Percentiles rank a stretch among this genome's conserved stretches.
Conservation (phyloP, 148 eudicot species). For the Arbutus unedo region DNA sequence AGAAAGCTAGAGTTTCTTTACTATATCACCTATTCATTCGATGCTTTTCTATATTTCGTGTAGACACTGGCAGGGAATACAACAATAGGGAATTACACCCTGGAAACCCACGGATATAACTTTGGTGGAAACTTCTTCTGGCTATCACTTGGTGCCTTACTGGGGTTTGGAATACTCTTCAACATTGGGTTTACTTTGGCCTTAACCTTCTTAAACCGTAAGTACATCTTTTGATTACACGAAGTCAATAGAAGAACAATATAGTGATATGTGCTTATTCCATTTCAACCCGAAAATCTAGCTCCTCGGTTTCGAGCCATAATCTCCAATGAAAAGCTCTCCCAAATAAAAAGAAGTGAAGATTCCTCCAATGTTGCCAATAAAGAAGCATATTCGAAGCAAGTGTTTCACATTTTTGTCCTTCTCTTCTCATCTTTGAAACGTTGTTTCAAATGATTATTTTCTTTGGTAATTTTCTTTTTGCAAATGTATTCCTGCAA, state of each 20-base stretch:
- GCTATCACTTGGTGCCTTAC: slow-evolving; percentile 61
- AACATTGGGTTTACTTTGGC: slow-evolving; percentile 56
- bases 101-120: slow-evolving; percentile 52
- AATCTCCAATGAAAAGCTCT: slow-evolving; percentile 61
- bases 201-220: slow-evolving; percentile 60
- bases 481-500: not conserved
- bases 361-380: slow-evolving; percentile 12
- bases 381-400: slow-evolving; percentile 8
- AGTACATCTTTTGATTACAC: slow-evolving; percentile 21
- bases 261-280: not conserved
- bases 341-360: slow-evolving; percentile 31
- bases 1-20: not conserved
- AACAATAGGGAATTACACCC: slow-evolving; percentile 57
- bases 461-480: not conserved
- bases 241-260: not conserved
- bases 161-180: slow-evolving; percentile 48
- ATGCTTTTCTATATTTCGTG: slow-evolving; percentile 11
- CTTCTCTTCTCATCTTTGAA: not conserved
- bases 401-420: not conserved
- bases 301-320: slow-evolving; percentile 66
- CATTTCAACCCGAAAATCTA: slow-evolving; percentile 24
- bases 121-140: slow-evolving; percentile 47
- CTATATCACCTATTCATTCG: not conserved
- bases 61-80: slow-evolving; percentile 45
- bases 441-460: not conserved